Base-by-base conservation (phyloP, 352 stramenopile genomes). In the Phytophthora ramorum region DNA sequence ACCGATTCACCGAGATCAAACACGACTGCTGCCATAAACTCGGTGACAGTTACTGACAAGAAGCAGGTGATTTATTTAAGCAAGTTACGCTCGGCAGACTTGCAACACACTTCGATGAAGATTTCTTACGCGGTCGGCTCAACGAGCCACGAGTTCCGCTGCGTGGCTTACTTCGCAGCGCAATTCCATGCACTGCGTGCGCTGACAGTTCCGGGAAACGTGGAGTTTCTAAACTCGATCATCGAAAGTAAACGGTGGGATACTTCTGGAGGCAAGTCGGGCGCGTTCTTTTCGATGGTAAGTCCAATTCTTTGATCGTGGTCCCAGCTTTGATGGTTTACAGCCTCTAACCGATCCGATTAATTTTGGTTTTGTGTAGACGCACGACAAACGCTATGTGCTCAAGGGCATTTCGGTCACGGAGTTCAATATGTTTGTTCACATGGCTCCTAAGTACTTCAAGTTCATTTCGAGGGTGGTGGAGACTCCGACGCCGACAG, bases 351-450 rank as follows among this genome's bases (percentile, higher is more conserved):
- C 55, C 70, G 17, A 73, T 19, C 9, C 60, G 17, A 53, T 34
- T 13, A 60, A 10, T 49, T n/a, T 17, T 68, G 20, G 3, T 53
- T 57, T 53, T 58, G 7, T 19, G 7, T 69, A 92, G 87, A 86
- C 84, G 2, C 85, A 95, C 48, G 88, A 96, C 63, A 92, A 91
- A 56, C 85, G 87, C 2, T 96, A 89, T 46, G 78, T 96, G 30
- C 57, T 96, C 30, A 96, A 96, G 50, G 88, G 88, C 6, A 94
- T 96, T 47, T 88, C 88, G 2, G 73, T 93, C 68, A 92, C 76
- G 14, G 88, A 96, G 63, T 95, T 93, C 66, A 96, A 96, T 66
- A 96, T 96, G 88, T 96, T 96, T 45, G 68, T 95, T 51, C 85
- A 96, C 69, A 94, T 96, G 85, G 88, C 88, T 13, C 88, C 85